Base-by-base conservation (phyloP, 306 rosid species). In the Echinosophora koreensis region DNA sequence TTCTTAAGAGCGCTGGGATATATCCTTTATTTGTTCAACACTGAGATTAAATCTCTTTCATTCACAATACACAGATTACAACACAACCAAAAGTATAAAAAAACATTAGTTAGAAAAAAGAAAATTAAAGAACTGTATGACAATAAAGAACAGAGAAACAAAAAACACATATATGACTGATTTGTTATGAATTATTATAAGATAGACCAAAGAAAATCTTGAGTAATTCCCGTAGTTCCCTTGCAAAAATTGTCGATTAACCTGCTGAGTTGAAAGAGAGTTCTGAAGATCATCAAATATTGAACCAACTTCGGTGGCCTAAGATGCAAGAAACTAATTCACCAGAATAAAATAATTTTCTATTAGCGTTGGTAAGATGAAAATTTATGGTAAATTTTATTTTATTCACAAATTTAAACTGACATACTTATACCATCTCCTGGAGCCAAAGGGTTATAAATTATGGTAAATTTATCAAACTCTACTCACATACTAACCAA, bases 1-100 rank as follows among this genome's bases (percentile, higher is more conserved):
- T 83, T 87, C 98, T 86, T 91, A 87, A 65, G 91, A 78, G 77
- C 84, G 85, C 38, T 92, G 90, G 42, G 97, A 89, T 73, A 91
- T 89, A 37, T 80, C 89, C 74, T 85, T 82, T 57, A 88, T 89
- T 88, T 92, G 97, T 14, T 87, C 88, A 69, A 87, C 52, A 30
- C 89, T 88, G 12, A 63, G 65, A 34, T 87, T 79, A 77, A 92
- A 91, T 83, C 90, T 89, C 98, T 96, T 69, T 35, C 4, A 51
- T 59, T 73, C 46, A 55, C 63, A 85, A 87, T 32, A 32, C 67
- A 81, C 44, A 83, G n/a, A 54, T 41, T 34, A 69, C 68, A 66
- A 15, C 64, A 54, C 22, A n/a, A n/a, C n/a, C n/a, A n/a, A n/a
- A n/a, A n/a, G n/a, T n/a, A n/a, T n/a, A n/a, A n/a, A 39, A 66